These are phyloP conservation scores for Angophora floribunda DNA, from an alignment of 345 rosid species.

Conservation along the genomic window DNA sequence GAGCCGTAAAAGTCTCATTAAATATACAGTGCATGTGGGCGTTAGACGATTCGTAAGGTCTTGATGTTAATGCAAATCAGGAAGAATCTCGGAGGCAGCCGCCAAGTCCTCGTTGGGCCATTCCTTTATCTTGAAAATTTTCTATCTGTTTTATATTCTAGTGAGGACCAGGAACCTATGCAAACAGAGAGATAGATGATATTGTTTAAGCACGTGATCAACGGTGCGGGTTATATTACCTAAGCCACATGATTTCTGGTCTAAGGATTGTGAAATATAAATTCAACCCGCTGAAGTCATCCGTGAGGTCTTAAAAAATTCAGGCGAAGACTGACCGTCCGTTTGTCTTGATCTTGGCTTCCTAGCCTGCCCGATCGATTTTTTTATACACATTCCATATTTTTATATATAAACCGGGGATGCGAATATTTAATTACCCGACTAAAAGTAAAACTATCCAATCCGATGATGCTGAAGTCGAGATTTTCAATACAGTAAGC, in stretches of 20 bases:
- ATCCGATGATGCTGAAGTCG: not conserved
- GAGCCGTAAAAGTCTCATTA: too few relatives aligned
- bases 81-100: too few relatives aligned
- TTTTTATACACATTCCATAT: not conserved
- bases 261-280: not conserved
- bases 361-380: not conserved
- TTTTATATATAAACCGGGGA: not conserved
- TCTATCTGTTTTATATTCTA: not conserved
- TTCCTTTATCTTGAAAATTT: too few relatives aligned
- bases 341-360: not conserved
- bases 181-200: not conserved
- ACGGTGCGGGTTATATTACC: not conserved
- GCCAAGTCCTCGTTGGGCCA: too few relatives aligned
- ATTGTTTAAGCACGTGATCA: not conserved
- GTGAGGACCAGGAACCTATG: not conserved
- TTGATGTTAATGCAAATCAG: too few relatives aligned
- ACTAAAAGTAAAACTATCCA: not conserved
- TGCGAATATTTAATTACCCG: not conserved
- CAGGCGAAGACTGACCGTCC: not conserved
- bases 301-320: not conserved
- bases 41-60: too few relatives aligned
- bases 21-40: too few relatives aligned
- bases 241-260: not conserved
- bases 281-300: not conserved
- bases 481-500: not conserved